Evolutionary conservation across 140 eudicot species (phyloP), one percentile per base, ranked within the genome.

Genomic region (Stevia rebaudiana): DNA sequence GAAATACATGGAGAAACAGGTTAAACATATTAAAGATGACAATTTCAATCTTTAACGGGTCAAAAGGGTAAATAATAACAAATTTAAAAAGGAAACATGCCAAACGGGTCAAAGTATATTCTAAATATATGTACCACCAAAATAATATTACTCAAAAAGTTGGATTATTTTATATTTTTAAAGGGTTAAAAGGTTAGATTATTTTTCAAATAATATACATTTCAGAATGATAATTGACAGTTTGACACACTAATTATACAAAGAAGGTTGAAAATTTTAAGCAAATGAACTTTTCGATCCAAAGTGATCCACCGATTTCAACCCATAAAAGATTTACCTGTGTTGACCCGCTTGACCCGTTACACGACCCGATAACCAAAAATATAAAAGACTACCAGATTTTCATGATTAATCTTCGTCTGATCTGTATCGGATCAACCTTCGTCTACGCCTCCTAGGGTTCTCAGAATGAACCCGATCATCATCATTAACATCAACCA

Each of bases 401-500:
- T 25, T 55, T 79, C 66, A 87, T 8, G 79, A 78, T 61, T 68
- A 86, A 72, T 86, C 84, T 63, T 81, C 85, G 11, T 80, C 81
- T 5, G 90, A 84, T 61, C 87, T 70, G 35, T 80, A 73, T 11
- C 92, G 81, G 15, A 81, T 80, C 82, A 90, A 63, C 61, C 80
- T 50, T 6, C 97, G 83, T 42, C 97, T 72, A 6, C 90, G 94
- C 75, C 95, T 87, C 74, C 95, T 82, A 11, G 81, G 81, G 46
- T 70, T 76, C 24, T 77, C 70, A 41, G 84, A 71, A 35, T 57
- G 51, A 75, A 18, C 66, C 25, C 55, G 65, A 66, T 80, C 86
- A 51, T 83, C 92, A 56, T 69, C 83, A 15, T 71, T 41, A 79
- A 73, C 76, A 71, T 77, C 72, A 19, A 53, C 41, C 68, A 78